Percentiles rank a stretch among this genome's conserved stretches.
Evolutionary conservation across 208 protist species (phyloP).

Genomic region (Leishmania turanica): DNA sequence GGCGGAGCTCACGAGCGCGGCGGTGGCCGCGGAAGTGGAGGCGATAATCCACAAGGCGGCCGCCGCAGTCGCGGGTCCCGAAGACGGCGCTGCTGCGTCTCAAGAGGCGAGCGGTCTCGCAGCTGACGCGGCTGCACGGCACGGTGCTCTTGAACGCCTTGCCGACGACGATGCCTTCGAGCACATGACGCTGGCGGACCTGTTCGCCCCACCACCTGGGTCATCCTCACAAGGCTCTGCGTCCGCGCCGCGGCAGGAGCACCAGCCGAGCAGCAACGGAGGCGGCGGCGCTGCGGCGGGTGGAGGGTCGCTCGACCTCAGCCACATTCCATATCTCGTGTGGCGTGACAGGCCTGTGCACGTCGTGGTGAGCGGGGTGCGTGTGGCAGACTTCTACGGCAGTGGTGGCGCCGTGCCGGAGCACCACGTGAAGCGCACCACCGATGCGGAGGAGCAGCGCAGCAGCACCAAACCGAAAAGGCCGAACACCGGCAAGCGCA

Average conservation of each 20-base stretch:
- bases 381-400: constrained; percentile 58
- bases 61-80: not conserved
- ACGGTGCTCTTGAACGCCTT: not conserved
- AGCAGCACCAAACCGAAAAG: constrained; percentile 21
- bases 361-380: constrained; percentile 56
- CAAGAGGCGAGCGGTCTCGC: not conserved
- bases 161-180: constrained; percentile 7
- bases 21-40: constrained; percentile 25
- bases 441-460: not conserved
- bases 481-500: not conserved
- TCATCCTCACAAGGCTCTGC: not conserved
- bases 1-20: constrained; percentile 49
- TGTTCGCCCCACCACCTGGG: constrained; percentile 19
- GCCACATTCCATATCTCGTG: constrained; percentile 38
- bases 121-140: not conserved
- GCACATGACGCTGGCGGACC: constrained; percentile 35
- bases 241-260: not conserved
- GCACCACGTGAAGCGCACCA: constrained; percentile 20
- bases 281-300: not conserved
- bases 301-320: constrained; percentile 18
- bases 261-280: not conserved
- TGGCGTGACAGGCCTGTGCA: constrained; percentile 43
- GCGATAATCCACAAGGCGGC: constrained; percentile 13
- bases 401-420: constrained; percentile 58
- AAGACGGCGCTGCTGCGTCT: not conserved